These are phyloP conservation scores for Boletus fagicola DNA, from an alignment of 768 basidiomycete species.

Conservation along the genomic window DNA sequence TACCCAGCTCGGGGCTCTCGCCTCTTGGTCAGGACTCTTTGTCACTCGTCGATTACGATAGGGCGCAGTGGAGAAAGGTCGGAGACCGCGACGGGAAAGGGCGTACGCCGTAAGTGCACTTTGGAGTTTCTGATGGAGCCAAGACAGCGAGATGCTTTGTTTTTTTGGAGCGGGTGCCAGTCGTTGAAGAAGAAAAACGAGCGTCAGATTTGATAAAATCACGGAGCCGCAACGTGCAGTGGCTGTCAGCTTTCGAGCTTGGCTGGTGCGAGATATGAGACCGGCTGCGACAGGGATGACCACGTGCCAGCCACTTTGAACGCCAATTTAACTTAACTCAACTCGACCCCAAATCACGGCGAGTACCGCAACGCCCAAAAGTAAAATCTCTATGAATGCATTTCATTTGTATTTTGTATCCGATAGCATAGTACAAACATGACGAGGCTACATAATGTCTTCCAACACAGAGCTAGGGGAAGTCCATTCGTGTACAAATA, in stretches of 20 bases:
- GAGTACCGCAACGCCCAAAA: constrained; percentile 5
- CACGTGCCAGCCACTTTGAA: constrained; percentile 1
- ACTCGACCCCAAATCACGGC: neutral
- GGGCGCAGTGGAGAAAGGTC: constrained; percentile 21
- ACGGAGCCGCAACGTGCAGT: neutral
- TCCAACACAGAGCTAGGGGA: constrained; percentile 20
- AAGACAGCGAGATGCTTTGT: neutral
- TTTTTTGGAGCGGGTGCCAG: neutral
- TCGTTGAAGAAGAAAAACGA: neutral
- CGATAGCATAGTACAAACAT: constrained; percentile 27
- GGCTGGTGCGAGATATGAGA: neutral
- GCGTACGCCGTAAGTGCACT: constrained; percentile 13
- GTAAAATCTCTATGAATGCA: constrained; percentile 18
- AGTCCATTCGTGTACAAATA: constrained; percentile 34
- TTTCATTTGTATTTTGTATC: constrained; percentile 9
- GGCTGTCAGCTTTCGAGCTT: neutral
- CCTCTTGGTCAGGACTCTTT: constrained; percentile 4
- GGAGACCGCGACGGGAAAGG: constrained; percentile 1
- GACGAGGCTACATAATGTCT: constrained; percentile 33
- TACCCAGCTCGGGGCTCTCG: neutral
- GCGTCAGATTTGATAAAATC: neutral
- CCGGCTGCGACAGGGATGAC: constrained; percentile 6
- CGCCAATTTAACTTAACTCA: constrained; percentile 2
- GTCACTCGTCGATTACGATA: constrained; percentile 22
- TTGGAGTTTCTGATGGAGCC: neutral